These are phyloP conservation scores for Echria macrotheca DNA, from an alignment of 495 filamentous ascomycete species.

Conservation along the genomic window DNA sequence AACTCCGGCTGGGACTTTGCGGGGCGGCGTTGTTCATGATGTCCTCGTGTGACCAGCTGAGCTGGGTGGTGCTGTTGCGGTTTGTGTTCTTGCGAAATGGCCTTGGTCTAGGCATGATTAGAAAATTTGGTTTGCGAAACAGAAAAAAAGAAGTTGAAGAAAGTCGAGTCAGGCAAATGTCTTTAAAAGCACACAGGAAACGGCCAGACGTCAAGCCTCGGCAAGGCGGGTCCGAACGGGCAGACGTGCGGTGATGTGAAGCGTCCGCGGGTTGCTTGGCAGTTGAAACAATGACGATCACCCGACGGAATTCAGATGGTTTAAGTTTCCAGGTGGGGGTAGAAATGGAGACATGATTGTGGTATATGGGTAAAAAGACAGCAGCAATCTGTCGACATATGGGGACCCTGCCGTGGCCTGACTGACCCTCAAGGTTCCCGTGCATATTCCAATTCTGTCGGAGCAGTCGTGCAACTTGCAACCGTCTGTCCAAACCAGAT, in stretches of 20 bases:
- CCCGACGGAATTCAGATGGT: background rate
- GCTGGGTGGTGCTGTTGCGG: no score
- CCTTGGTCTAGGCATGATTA: slow-evolving; percentile 21
- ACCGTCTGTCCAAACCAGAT: no score
- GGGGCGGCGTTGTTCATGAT: slow-evolving; percentile 18
- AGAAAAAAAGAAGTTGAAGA: background rate
- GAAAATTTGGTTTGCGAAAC: background rate
- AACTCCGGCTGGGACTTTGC: slow-evolving; percentile 16
- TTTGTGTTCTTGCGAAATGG: slow-evolving; percentile 13
- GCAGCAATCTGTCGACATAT: no score
- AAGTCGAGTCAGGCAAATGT: no score
- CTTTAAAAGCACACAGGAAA: background rate
- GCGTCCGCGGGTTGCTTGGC: background rate
- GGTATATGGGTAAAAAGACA: no score
- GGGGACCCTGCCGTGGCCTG: no score
- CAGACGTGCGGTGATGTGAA: background rate
- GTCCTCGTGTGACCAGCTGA: slow-evolving; percentile 17
- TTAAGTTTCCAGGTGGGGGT: background rate
- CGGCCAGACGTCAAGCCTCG: background rate
- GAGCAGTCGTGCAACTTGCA: no score
- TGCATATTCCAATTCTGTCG: no score
- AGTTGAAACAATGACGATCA: background rate
- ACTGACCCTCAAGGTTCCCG: no score
- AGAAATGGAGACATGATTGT: no score
- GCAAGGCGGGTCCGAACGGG: background rate